Conservation (phyloP, 1,284 basidiomycete genomes). For the Prillingera fragicola region DNA sequence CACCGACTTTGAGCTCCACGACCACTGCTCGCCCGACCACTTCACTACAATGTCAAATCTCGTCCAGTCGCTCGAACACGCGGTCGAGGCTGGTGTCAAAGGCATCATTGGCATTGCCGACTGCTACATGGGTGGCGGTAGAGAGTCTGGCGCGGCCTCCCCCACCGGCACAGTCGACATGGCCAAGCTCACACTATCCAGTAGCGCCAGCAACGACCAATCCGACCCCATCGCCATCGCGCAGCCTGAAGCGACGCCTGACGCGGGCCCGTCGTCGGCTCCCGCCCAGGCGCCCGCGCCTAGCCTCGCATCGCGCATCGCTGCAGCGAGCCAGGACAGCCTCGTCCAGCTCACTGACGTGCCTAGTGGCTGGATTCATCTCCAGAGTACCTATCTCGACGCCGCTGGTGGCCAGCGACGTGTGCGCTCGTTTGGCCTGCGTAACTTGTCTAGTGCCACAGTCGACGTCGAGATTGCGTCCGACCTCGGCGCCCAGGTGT, state of each 20-base stretch:
- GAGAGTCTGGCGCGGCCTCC: too few relatives aligned
- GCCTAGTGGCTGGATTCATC: constrained; percentile 44
- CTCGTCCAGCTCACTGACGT: constrained; percentile 38
- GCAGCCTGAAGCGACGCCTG: too few relatives aligned
- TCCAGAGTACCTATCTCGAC: constrained; percentile 42
- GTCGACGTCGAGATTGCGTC: constrained; percentile 36
- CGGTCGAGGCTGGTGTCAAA: constrained; percentile 39
- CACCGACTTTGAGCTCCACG: neutral
- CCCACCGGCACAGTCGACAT: neutral
- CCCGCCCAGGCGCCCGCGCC: neutral
- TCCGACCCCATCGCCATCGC: neutral
- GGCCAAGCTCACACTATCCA: neutral
- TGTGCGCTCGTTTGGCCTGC: constrained; percentile 36
- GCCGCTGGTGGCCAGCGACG: constrained; percentile 26
- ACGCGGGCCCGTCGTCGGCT: too few relatives aligned
- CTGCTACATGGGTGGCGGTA: constrained; percentile 5
- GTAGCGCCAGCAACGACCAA: too few relatives aligned
- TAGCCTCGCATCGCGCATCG: constrained; percentile 11
- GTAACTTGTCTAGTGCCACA: constrained; percentile 22
- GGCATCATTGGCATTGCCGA: constrained; percentile 47
- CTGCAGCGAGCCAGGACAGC: constrained; percentile 5
- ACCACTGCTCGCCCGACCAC: neutral
- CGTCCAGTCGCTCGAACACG: constrained; percentile 29
- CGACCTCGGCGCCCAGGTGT: constrained; percentile 32
- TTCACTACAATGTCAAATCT: constrained; percentile 30